Evolutionary conservation across 202 grass and related monocot species (phyloP), one percentile per base, ranked within the genome.

Genomic region (Schoenoplectus triqueter): DNA sequence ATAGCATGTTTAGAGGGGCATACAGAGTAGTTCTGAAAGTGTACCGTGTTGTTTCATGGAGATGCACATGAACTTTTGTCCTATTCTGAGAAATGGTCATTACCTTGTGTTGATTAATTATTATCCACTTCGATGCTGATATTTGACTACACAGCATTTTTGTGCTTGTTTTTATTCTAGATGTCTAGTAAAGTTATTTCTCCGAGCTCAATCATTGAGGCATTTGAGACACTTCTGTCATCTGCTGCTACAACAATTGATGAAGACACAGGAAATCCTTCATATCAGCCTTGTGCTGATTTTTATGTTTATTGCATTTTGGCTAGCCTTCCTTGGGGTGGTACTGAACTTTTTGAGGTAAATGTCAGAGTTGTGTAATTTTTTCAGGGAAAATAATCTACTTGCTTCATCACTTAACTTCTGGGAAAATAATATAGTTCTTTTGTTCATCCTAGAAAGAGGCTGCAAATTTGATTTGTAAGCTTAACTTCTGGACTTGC

Each of bases 271-370:
- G 95, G 95, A 85, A 99, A 94, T 86, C 92, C 92, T 52, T 92
- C 91, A 5, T 96, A 90, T 90, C 96, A 99, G 62, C 90, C 96
- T 64, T 80, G 86, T 85, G 91, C 93, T 73, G 96, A 99, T 76
- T 99, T 99, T 86, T 96, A 99, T 86, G 86, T 99, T 86, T 95
- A 93, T 89, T 99, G 93, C 82, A 96, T 99, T 83, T 94, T 99
- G 93, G 87, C 90, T 76, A 94, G 91, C 63, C 90, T 99, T 88
- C 96, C 96, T 10, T 99, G 96, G 96, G 96, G 92, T 73, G 92
- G 93, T 83, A 67, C 92, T 70, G 93, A 99, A 87, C 88, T 99
- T 83, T 87, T 94, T 70, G 96, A 99, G 96, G 96, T 99, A 96
- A 96, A 87, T 42, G 63, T 77, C 49, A 62, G 49, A 73, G 51